Base-by-base conservation (phyloP, 306 rosid species). In the Alnus rubra region DNA sequence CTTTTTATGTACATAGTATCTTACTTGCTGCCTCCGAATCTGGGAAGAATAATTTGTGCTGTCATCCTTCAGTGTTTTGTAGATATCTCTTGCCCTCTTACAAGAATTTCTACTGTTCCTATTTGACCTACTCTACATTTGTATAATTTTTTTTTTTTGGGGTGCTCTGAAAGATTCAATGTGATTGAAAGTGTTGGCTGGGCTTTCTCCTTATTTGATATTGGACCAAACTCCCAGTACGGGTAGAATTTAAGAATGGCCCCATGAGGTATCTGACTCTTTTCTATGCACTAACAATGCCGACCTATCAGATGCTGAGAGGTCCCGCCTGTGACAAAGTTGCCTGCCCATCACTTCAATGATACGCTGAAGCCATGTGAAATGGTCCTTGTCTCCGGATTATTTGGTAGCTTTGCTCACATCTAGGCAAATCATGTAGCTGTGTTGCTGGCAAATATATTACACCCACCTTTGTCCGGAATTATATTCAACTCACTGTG, bases 1-100 rank as follows among this genome's bases (percentile, higher is more conserved):
- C 44, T 37, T 37, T 1, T 23, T 23, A 23, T 23, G 28, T 89
- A 87, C 90, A 83, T 78, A 87, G 75, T 77, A 42, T 49, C 49
- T 71, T 78, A 6, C 75, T 76, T 54, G 15, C 77, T 63, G 85
- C 70, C 79, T 76, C 70, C 50, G 77, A 58, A 78, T 69, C 67
- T 68, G 73, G 79, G 76, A 69, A 56, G 78, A 81, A 55, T 50
- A 75, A 44, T 42, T 68, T n/a, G 47, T 48, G 74, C n/a, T 76
- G 50, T 35, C 47, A 51, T 55, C 4, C 69, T 69, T 58, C 50
- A 65, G 48, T 82, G 68, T 74, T 48, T 75, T 78, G 37, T 84
- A 78, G 73, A 73, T 23, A 23, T 64, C 71, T 69, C 70, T 74
- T 23, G 73, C 58, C 76, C 39, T 76, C 69, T 30, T 37, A 55